Percentiles rank a stretch among this genome's conserved stretches.
Conservation (phyloP, 306 rosid species). For the Trifolium dubium region DNA sequence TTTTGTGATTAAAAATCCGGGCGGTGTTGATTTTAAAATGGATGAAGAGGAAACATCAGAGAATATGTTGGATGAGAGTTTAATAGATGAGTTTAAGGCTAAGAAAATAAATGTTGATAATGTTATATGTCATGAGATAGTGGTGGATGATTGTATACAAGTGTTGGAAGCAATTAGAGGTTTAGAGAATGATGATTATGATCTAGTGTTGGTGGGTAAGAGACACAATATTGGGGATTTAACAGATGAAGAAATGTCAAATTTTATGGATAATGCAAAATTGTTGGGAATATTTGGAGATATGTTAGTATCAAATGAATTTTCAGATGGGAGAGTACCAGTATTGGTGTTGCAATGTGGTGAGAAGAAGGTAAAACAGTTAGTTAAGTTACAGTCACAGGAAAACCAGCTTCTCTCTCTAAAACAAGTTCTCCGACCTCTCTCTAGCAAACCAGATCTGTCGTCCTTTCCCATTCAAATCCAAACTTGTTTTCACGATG, state of each 20-base stretch:
- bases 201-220: conserved; percentile 59
- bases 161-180: conserved; percentile 37
- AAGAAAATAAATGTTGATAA: conserved; percentile 20
- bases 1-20: not conserved
- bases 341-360: conserved; percentile 56
- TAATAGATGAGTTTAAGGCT: conserved; percentile 53
- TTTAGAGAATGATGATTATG: conserved; percentile 7
- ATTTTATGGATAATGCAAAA: conserved; percentile 52
- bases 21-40: not conserved
- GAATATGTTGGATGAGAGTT: conserved; percentile 42
- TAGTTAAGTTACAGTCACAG: not conserved
- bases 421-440: too few relatives aligned
- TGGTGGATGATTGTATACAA: conserved; percentile 45
- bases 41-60: conserved; percentile 19
- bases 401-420: too few relatives aligned
- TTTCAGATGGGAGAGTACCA: conserved; percentile 44
- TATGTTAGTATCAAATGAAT: conserved; percentile 56
- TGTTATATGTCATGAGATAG: conserved; percentile 36
- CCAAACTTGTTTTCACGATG: too few relatives aligned
- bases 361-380: not conserved
- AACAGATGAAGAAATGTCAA: conserved; percentile 47
- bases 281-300: conserved; percentile 58
- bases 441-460: too few relatives aligned
- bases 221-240: conserved; percentile 17
- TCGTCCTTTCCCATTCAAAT: too few relatives aligned